phyloP scores from a whole-genome alignment of 805 yeast genomes.

The Zygosaccharomyces pseudorouxii region DNA sequence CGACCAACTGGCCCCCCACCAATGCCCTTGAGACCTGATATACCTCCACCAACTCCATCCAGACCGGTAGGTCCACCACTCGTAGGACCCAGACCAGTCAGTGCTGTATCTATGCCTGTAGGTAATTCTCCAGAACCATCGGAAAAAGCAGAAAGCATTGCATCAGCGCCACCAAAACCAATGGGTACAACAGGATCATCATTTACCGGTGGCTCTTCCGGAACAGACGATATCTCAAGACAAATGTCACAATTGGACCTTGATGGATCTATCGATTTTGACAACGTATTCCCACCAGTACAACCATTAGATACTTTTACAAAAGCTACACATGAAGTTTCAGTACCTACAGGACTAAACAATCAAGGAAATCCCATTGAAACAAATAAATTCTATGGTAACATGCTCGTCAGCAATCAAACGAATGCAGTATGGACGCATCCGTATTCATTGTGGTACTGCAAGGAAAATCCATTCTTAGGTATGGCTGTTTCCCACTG shows the following conservation, averaged over 20 bases:
- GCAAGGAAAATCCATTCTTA: conserved; percentile 42
- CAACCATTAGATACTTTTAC: conserved; percentile 44
- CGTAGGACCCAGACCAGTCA: not conserved
- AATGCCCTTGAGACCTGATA: not conserved
- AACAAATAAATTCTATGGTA: conserved; percentile 77
- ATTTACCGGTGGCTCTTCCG: not conserved
- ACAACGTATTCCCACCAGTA: conserved; percentile 39
- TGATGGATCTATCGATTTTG: conserved; percentile 36
- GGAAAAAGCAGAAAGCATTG: not conserved
- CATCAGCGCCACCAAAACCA: not conserved
- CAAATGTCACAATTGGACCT: conserved; percentile 1
- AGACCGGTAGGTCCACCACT: not conserved
- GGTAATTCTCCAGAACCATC: not conserved
- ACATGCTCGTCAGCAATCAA: conserved; percentile 62
- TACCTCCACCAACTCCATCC: not conserved
- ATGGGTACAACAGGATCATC: not conserved
- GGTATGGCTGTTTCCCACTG: conserved; percentile 72
- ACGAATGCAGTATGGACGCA: conserved; percentile 73
- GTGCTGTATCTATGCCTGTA: not conserved
- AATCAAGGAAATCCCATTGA: conserved; percentile 44
- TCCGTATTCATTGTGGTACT: conserved; percentile 72
- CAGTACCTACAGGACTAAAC: conserved; percentile 26
- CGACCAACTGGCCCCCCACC: conserved; percentile 8
- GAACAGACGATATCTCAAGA: not conserved
- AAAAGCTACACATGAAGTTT: conserved; percentile 27